Base-by-base conservation (phyloP, 805 yeast species). In the Ogataea ramenticola region DNA sequence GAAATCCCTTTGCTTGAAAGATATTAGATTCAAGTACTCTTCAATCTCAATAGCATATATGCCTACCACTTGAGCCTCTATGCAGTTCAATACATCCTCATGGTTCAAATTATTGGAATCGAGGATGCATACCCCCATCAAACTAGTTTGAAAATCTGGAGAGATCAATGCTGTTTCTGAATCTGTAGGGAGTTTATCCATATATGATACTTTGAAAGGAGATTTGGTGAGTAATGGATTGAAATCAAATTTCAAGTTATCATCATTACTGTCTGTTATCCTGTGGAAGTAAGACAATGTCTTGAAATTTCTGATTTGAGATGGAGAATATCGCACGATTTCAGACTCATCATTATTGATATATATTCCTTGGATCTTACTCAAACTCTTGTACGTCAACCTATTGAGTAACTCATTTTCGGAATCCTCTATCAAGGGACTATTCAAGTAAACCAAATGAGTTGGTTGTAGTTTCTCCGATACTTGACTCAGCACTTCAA, bases 231-330 rank as follows among this genome's bases (percentile, higher is more conserved):
- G 16, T 35, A 76, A 52, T 1, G 79, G 79, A 12, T 49, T 53
- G 48, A 75, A 74, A 49, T 75, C 67, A 49, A 64, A 74, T 6
- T 6, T 4, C 39, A 27, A 15, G 11, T 40, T 4, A 39, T 31
- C 5, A 51, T 51, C 32, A 55, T 46, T 27, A 61, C 46, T 37
- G 62, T 49, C 36, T 43, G 65, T 14, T 29, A 4, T 29, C 12
- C n/a, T 29, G 59, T 84, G 90, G 50, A 84, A 71, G 52, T 79
- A 74, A 1, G 75, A 56, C 16, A 82, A 49, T 22, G 72, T 65
- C 50, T 73, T 76, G 48, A 79, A 71, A 14, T 63, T 66, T 43
- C 88, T 59, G 9, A 79, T 55, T 41, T 78, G 82, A 0, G 77
- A 51, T 0, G 86, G 64, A 32, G 80, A 66, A 56, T 76, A 67